Evolutionary conservation across 2,329 filamentous ascomycete species (phyloP).

Genomic region (Monilinia polystroma): DNA sequence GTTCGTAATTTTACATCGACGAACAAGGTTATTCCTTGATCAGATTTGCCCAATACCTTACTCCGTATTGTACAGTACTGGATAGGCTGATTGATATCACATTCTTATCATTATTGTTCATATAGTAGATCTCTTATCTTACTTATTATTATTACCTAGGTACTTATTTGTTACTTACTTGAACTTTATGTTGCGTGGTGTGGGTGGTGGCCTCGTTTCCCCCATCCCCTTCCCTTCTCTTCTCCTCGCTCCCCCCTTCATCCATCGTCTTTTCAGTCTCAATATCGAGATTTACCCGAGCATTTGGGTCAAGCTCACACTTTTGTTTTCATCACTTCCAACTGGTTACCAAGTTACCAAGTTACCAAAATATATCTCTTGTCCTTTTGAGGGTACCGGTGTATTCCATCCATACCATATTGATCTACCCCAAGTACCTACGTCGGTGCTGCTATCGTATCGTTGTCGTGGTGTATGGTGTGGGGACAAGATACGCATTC

Average conservation of each 20-base stretch:
- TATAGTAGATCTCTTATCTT: constrained; percentile 10
- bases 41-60: constrained; percentile 36
- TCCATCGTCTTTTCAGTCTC: neutral
- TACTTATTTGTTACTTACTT: no score
- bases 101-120: constrained; percentile 1
- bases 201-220: no score
- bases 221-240: neutral
- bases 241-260: neutral
- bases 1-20: neutral
- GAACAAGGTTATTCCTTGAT: constrained; percentile 27
- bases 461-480: neutral
- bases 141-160: neutral
- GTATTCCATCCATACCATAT: neutral
- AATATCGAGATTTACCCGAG: constrained; percentile 18
- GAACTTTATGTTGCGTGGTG: no score
- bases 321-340: constrained; percentile 5
- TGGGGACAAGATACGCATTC: constrained; percentile 13
- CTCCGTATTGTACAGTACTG: neutral
- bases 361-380: neutral
- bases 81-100: constrained; percentile 15
- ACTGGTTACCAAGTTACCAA: constrained; percentile 19
- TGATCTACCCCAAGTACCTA: neutral
- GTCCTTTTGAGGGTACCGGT: neutral
- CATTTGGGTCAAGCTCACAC: constrained; percentile 1
- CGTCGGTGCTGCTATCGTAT: neutral